phyloP scores from a whole-genome alignment of 202 grass and related monocot genomes.

The Elaeis oleifera region DNA sequence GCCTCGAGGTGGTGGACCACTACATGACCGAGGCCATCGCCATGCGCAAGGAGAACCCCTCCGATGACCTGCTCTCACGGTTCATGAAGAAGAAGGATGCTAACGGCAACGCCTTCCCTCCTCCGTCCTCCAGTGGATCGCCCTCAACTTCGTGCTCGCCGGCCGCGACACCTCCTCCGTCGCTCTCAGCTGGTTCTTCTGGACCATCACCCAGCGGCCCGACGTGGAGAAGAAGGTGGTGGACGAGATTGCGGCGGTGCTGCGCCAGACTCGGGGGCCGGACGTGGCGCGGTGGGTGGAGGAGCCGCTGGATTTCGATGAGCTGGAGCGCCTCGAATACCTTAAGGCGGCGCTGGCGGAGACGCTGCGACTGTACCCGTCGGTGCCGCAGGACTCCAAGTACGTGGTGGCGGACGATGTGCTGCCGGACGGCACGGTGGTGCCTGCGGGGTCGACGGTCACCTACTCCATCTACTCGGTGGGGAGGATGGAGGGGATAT shows the following conservation, averaged over 20 bases:
- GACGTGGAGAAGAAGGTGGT: slow-evolving; percentile 71
- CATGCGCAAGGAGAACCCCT: slow-evolving; percentile 53
- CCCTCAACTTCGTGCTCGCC: slow-evolving; percentile 88
- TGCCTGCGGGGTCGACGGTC: slow-evolving; percentile 67
- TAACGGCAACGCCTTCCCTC: slow-evolving; percentile 53
- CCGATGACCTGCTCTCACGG: slow-evolving; percentile 77
- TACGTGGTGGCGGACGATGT: slow-evolving; percentile 85
- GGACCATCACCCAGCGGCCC: slow-evolving; percentile 47
- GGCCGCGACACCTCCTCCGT: slow-evolving; percentile 92
- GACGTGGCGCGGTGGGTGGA: slow-evolving; percentile 44
- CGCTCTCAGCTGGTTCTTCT: slow-evolving; percentile 98
- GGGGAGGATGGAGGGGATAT: slow-evolving; percentile 76
- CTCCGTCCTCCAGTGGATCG: slow-evolving; percentile 82
- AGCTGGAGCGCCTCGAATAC: slow-evolving; percentile 77
- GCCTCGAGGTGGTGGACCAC: slow-evolving; percentile 65
- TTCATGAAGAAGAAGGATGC: slow-evolving; percentile 83
- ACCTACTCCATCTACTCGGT: slow-evolving; percentile 98
- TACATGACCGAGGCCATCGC: slow-evolving; percentile 71
- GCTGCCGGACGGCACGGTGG: slow-evolving; percentile 68
- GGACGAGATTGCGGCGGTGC: slow-evolving; percentile 55
- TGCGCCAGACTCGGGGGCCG: slow-evolving; percentile 54
- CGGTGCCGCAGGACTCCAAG: slow-evolving; percentile 88
- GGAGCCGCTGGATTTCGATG: slow-evolving; percentile 70
- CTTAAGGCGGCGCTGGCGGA: slow-evolving; percentile 73
- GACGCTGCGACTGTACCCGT: slow-evolving; percentile 81